These are phyloP conservation scores for Glaciozyma martinii DNA, from an alignment of 768 basidiomycete species.

Conservation along the genomic window DNA sequence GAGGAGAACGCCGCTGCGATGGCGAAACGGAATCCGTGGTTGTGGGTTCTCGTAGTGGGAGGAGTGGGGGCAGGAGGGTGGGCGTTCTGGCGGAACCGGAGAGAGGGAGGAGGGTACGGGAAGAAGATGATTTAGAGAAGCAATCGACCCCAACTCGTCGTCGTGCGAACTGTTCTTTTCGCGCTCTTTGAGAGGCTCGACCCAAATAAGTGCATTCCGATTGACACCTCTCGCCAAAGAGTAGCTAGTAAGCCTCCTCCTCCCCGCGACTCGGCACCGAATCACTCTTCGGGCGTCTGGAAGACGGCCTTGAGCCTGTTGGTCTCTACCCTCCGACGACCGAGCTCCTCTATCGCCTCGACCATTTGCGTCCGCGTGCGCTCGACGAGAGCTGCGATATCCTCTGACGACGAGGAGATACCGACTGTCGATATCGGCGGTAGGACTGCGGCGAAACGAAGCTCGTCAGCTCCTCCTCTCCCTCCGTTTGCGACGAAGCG, in stretches of 20 bases:
- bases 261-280: neutral
- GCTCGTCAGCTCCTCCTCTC: neutral
- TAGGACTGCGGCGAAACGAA: conserved; percentile 54
- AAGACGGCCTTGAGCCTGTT: conserved; percentile 2
- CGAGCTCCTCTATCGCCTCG: conserved; percentile 60
- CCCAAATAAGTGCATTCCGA: neutral
- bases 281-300: neutral
- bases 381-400: conserved; percentile 58
- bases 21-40: neutral
- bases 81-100: neutral
- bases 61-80: neutral
- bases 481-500: no score
- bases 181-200: no score
- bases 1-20: neutral
- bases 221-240: no score
- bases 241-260: neutral
- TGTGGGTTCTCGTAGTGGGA: neutral
- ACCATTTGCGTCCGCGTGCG: conserved; percentile 75
- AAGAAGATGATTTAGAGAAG: conserved; percentile 1
- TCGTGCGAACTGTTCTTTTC: neutral
- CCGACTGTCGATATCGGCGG: conserved; percentile 73
- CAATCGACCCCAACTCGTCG: neutral
- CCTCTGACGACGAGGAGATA: conserved; percentile 50
- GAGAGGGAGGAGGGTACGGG: neutral
- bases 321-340: conserved; percentile 7